Evolutionary conservation across 192 early-diverging fungal species (phyloP), one percentile per base, ranked within the genome.

Genomic region (Coemansia interrupta): DNA sequence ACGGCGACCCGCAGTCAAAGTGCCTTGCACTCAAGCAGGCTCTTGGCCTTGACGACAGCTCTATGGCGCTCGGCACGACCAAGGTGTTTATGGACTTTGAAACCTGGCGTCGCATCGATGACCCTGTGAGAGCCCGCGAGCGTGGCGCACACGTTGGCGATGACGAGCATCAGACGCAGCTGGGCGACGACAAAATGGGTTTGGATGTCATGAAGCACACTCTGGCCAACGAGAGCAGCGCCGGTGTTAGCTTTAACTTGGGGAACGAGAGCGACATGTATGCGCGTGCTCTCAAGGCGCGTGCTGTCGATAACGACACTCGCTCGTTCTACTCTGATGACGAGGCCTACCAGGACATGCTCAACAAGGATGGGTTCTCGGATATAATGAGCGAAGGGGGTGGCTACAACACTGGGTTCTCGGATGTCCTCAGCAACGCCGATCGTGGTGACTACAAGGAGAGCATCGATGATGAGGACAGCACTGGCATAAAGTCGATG

Each of bases 21-120:
- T 74, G 66, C 49, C 17, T 48, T 20, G 63, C 66, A 0, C 61
- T 76, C 10, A 66, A 66, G 44, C 50, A 63, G 14, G 67, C 73
- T 0, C 18, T 70, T 44, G 56, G 58, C 1, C 38, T 76, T 14
- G 56, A 56, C 20, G 64, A 70, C 51, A 24, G 17, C 29, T 50
- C 41, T 12, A 70, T 76, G 63, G 59, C 45, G 17, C 45, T 70
- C 1, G 89, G 87, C 9, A 41, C 66, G 17, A 74, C 82, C 36
- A 81, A 82, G 59, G 71, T 91, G 15, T 87, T 84, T 59, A 54
- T 91, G 30, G 66, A 80, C 20, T 82, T 84, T 52, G 72, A 66
- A 2, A 76, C 81, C 32, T 91, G 87, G 87, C 84, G 83, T 26
- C 76, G 77, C 40, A 54, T 89, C 10, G 89, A 90, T 58, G 84